Base-by-base conservation (phyloP, 2,329 filamentous ascomycete species). In the Sporothrix curviconia region DNA sequence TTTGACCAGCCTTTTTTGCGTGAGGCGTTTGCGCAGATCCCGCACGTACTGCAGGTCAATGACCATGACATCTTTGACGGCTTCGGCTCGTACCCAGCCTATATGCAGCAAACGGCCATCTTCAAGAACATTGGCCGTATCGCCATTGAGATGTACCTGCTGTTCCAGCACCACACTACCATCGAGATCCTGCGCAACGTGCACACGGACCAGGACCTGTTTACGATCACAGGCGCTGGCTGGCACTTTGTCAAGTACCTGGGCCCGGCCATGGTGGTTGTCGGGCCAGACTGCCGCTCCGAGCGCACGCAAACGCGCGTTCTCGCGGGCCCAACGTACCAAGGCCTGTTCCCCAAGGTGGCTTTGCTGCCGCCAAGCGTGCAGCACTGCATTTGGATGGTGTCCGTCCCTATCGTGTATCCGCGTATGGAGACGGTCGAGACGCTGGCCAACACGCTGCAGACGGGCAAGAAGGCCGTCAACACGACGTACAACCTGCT, bases 61-160 rank as follows among this genome's bases (percentile, higher is more conserved):
- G 94, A 97, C 67, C 94, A 97, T 71, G 94, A 99, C 65, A 96
- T 99, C 90, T 99, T 99, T 65, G 94, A 99, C 68, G 94, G 94
- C 25, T 99, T 94, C 65, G 94, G 94, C 30, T 96, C 91, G 1
- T 99, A 97, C 67, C 94, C 94, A 0, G 91, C 96, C 61, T 95
- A 97, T 69, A 97, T 99, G 92, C 94, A 99, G 69, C 89, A 89
- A 64, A 96, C 91, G 17, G 87, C 95, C 63, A 91, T 97, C 75
- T 97, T 99, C 78, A 96, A 95, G 74, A 97, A 97, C 68, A 95
- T 97, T 67, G 94, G 94, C 24, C 85, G 94, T 37, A 86, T 99
- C 61, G 94, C 91, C 22, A 92, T 95, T 56, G 91, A 97, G 64
- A 96, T 96, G 92, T 99, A 97, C 69, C 80, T 99, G 36, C 81